phyloP scores from a whole-genome alignment of 805 yeast genomes.

The Yarrowia sp. region DNA sequence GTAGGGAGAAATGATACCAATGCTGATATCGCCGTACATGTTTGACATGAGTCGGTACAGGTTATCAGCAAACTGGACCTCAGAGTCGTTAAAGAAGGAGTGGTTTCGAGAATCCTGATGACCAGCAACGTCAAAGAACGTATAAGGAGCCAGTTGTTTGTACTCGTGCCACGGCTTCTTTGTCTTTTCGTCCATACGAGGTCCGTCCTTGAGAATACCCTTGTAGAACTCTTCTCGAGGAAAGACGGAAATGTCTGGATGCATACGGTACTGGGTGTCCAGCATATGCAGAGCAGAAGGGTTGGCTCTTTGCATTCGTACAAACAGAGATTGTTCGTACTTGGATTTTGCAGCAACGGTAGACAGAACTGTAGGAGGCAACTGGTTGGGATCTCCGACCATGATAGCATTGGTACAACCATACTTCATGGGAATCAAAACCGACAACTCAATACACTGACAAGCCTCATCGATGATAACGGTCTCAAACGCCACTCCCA shows the following conservation, averaged over 20 bases:
- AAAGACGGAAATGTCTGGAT: slow-evolving; percentile 82
- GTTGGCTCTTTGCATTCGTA: slow-evolving; percentile 77
- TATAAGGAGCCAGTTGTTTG: slow-evolving; percentile 64
- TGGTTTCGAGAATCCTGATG: slow-evolving; percentile 61
- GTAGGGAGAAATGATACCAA: slow-evolving; percentile 94
- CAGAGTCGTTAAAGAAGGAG: slow-evolving; percentile 69
- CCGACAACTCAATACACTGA: slow-evolving; percentile 90
- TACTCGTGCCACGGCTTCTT: slow-evolving; percentile 70
- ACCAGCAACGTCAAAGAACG: slow-evolving; percentile 68
- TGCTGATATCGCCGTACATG: slow-evolving; percentile 45
- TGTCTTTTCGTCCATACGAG: slow-evolving; percentile 59
- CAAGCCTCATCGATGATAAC: slow-evolving; percentile 97
- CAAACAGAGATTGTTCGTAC: slow-evolving; percentile 91
- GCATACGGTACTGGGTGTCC: slow-evolving; percentile 96
- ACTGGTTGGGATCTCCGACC: slow-evolving; percentile 98
- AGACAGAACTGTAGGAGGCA: slow-evolving; percentile 94
- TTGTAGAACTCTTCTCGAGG: slow-evolving; percentile 83
- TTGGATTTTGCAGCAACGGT: slow-evolving; percentile 75
- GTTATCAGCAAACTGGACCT: slow-evolving; percentile 71
- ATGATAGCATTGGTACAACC: slow-evolving; percentile 88
- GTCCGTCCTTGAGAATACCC: slow-evolving; percentile 73
- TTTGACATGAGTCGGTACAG: slow-evolving; percentile 53
- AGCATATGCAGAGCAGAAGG: slow-evolving; percentile 63
- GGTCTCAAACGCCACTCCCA: slow-evolving; percentile 79
- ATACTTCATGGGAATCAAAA: slow-evolving; percentile 86